Evolutionary conservation across 441 rosid species (phyloP), one percentile per base, ranked within the genome.

Genomic region (Erodium trifolium): DNA sequence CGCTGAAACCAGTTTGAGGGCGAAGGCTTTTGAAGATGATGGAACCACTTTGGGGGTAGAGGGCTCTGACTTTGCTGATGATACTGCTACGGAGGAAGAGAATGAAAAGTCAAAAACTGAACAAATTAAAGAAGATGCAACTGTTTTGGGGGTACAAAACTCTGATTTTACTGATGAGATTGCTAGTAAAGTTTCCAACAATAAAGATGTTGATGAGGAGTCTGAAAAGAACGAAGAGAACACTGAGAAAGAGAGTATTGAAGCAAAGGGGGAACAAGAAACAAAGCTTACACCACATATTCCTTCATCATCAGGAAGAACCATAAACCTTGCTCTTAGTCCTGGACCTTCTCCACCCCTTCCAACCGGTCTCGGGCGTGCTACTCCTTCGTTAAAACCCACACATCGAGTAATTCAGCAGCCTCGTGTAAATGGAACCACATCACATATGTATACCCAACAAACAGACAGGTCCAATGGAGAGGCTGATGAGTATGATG

Each of bases 341-440:
- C 7, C 60, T 2, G 18, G 18, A 13, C 72, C 81, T 23, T 79
- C 90, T 74, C 1, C 49, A 43, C 72, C 82, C 78, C 92, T 86
- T 66, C 99, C 99, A 60, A 96, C 91, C 70, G 99, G 99, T 59
- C 97, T 90, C 68, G 97, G 97, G 10, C 87, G 87, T 55, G 94
- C 88, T 78, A 91, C 90, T 63, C 89, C 97, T 5, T 80, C 88
- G 53, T 75, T 87, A 78, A 90, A 88, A 67, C 91, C 96, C 71
- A 86, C 89, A 62, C 85, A 86, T 71, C 85, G 98, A 67, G 82
- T 73, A 37, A 80, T 79, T 72, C 92, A 84, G 78, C 99, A 85
- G 68, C 78, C 88, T 68, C 96, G 92, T 78, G 96, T 80, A 37
- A 91, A 91, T 78, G 96, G 96, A 53, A 73, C 85, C 67, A 77